Conservation (phyloP, 2,329 filamentous ascomycete genomes). For the Ophiostoma pallidulum region DNA sequence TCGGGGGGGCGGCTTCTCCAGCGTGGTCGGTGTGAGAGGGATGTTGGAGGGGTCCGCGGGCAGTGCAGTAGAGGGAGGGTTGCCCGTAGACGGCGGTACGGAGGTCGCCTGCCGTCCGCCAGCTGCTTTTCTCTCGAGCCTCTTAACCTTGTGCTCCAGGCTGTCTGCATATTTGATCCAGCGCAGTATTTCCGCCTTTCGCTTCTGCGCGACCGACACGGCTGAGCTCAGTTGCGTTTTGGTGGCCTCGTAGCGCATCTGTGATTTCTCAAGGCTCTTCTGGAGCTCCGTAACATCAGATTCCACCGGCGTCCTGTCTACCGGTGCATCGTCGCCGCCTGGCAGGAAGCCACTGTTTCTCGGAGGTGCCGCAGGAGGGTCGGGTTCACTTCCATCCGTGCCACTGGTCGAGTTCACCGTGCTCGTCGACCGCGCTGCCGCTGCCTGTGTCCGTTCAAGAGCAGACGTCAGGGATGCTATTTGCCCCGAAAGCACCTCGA, state of each 20-base stretch:
- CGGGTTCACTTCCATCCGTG: too few species aligned
- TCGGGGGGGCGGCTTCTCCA: not conserved
- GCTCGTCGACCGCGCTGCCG: too few species aligned
- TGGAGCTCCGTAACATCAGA: not conserved
- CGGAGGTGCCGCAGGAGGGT: too few species aligned
- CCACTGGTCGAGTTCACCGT: too few species aligned
- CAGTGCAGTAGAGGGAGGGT: too few species aligned
- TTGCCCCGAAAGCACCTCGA: conserved; percentile 30
- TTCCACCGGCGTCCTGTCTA: not conserved
- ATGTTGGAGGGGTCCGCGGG: not conserved
- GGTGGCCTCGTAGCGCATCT: conserved; percentile 4
- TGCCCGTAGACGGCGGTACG: not conserved
- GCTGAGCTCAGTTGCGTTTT: conserved; percentile 28
- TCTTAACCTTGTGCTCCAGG: conserved; percentile 34
- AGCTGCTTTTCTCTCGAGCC: conserved; percentile 29
- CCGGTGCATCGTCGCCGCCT: not conserved
- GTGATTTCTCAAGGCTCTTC: conserved; percentile 13
- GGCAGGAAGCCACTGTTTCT: not conserved
- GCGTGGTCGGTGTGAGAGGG: not conserved
- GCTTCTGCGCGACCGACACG: conserved; percentile 30
- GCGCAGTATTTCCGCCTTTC: conserved; percentile 31
- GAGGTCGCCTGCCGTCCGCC: not conserved
- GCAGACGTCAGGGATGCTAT: conserved; percentile 22
- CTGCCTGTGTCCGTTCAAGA: not conserved
- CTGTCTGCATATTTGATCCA: conserved; percentile 38